Evolutionary conservation across 1,284 basidiomycete genomes (phyloP).

Genomic region (Grifola frondosa): DNA sequence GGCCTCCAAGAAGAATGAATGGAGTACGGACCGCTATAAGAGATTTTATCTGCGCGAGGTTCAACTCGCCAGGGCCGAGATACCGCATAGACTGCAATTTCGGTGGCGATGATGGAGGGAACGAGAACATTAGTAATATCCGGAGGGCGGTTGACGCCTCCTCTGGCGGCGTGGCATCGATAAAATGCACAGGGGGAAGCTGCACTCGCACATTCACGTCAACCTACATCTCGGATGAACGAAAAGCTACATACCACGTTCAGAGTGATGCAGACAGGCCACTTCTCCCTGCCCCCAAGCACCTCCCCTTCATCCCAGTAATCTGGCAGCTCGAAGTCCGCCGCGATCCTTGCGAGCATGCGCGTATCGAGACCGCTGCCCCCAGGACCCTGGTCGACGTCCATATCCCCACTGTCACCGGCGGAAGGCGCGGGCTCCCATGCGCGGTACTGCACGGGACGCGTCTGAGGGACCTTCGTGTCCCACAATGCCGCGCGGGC

Average conservation of each 20-base stretch:
- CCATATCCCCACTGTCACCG: slow-evolving; percentile 32
- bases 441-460: slow-evolving; percentile 56
- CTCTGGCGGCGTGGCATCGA: slow-evolving; percentile 69
- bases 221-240: background rate
- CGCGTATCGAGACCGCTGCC: slow-evolving; percentile 60
- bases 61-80: slow-evolving; percentile 56
- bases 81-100: slow-evolving; percentile 60
- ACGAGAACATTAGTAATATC: slow-evolving; percentile 63
- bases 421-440: slow-evolving; percentile 21
- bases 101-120: slow-evolving; percentile 38
- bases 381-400: slow-evolving; percentile 44
- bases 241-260: slow-evolving; percentile 52
- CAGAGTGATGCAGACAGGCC: slow-evolving; percentile 76
- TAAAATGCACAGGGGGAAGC: slow-evolving; percentile 56
- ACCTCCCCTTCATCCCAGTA: slow-evolving; percentile 81
- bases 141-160: slow-evolving; percentile 57
- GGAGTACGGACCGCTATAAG: slow-evolving; percentile 50
- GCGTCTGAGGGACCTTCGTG: slow-evolving; percentile 73
- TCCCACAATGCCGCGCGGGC: slow-evolving; percentile 77
- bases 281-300: slow-evolving; percentile 54
- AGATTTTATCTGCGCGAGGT: slow-evolving; percentile 43
- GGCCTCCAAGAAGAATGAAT: background rate
- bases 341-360: slow-evolving; percentile 42
- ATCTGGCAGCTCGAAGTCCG: slow-evolving; percentile 80
- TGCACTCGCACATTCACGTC: slow-evolving; percentile 23